Evolutionary conservation across 2,329 filamentous ascomycete genomes (phyloP), one percentile per base, ranked within the genome.

Genomic region (Colletotrichum liriopes): DNA sequence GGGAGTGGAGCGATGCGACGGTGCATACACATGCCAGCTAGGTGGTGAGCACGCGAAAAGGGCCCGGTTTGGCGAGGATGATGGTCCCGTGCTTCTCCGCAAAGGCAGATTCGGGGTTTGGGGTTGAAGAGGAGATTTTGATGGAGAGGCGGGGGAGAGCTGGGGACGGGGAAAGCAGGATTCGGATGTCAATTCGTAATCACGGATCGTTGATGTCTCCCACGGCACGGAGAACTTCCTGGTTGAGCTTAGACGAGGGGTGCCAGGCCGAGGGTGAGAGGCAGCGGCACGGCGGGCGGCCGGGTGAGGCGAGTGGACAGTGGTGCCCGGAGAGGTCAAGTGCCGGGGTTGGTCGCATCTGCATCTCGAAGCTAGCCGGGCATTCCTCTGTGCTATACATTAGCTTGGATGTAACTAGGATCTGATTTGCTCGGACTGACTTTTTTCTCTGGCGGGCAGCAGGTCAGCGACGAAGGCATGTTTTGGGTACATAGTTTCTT

Each of bases 61-160:
- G 26, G 62, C 39, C 52, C 52, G 66, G 70, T 43, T 71, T 43
- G 54, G 60, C 47, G 45, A 72, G 23, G 41, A 54, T 41, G 45
- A 49, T 35, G 43, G 70, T 61, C 54, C 60, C 59, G 65, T 72
- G 49, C 54, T 61, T 64, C 66, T 65, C 70, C 66, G 70, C 70
- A 72, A n/a, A 70, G 65, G 45, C 39, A 55, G 29, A 64, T 47
- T 72, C 47, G 54, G 65, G 65, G 70, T 61, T 65, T 70, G 60
- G 65, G 65, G 66, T 65, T 32, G 35, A 60, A 37, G 54, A 49
- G 68, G 41, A 70, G 59, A 54, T 12, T 26, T 41, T 26, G 49
- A 62, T 70, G 66, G 70, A 65, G 65, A 72, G 60, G 43, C 54
- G 64, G 45, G 26, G 52, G 52, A 47, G 20, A 35, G 58, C 23